A percentile compares a stretch with the other conserved stretches of the same genome.
These are phyloP conservation scores for Colletotrichum horii DNA, from an alignment of 2,329 filamentous ascomycete species.

Conservation along the genomic window DNA sequence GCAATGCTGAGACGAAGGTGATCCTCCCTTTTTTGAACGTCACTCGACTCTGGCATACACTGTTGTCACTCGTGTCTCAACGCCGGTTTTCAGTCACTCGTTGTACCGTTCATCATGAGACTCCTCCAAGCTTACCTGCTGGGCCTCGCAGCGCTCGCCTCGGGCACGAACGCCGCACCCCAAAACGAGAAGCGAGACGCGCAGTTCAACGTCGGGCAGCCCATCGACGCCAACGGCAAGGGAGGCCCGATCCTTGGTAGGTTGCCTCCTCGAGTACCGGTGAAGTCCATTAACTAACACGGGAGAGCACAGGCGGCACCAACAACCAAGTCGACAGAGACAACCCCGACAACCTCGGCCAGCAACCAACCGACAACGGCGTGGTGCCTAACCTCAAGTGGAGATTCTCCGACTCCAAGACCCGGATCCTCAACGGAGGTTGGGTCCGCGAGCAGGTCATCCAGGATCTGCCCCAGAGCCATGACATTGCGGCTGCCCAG, in stretches of 20 bases:
- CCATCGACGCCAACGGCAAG: constrained; percentile 61
- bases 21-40: background rate
- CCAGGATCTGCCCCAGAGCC: constrained; percentile 68
- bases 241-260: constrained; percentile 63
- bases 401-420: constrained; percentile 73
- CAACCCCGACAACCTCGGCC: constrained; percentile 68
- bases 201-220: constrained; percentile 56
- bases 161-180: background rate
- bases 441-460: constrained; percentile 72
- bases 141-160: background rate
- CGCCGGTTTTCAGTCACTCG: background rate
- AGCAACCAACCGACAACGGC: constrained; percentile 66
- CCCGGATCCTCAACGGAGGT: constrained; percentile 64
- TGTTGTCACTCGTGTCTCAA: background rate
- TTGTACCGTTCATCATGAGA: background rate
- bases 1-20: background rate
- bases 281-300: background rate
- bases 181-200: constrained; percentile 18
- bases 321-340: constrained; percentile 65
- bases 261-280: constrained; percentile 8
- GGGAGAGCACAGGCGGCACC: constrained; percentile 59
- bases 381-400: constrained; percentile 71
- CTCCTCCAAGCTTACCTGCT: background rate
- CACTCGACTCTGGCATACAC: background rate
- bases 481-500: constrained; percentile 71